A percentile compares a stretch with the other conserved stretches of the same genome.
phyloP scores from a whole-genome alignment of 331 rosid genomes.

The Malus hybrid region DNA sequence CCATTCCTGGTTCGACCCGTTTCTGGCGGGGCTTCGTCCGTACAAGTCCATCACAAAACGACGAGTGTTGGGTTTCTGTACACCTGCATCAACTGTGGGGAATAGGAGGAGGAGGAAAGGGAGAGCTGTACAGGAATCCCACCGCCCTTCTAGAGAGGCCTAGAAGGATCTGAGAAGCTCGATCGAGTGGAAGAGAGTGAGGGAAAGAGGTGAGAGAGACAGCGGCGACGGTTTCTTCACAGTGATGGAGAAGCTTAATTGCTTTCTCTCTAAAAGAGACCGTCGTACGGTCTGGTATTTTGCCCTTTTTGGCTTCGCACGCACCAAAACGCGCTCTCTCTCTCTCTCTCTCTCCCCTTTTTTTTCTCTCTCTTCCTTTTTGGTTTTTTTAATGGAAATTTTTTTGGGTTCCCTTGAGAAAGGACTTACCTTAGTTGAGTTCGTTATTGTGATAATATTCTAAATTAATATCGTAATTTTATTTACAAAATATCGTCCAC shows the following conservation, averaged over 20 bases:
- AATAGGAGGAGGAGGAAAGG: background rate
- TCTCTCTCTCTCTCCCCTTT: background rate
- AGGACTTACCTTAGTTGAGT: too few relatives aligned
- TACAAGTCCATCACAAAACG: constrained; percentile 50
- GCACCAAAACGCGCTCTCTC: background rate
- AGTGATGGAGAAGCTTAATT: constrained; percentile 19
- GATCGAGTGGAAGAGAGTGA: constrained; percentile 6
- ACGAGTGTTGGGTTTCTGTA: background rate
- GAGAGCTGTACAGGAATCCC: constrained; percentile 1
- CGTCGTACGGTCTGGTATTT: constrained; percentile 46
- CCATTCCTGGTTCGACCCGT: constrained; percentile 71
- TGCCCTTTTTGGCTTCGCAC: constrained; percentile 21
- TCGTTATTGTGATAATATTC: too few relatives aligned
- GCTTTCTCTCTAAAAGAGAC: constrained; percentile 7
- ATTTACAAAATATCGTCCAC: too few relatives aligned
- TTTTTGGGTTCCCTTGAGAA: background rate
- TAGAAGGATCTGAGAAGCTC: constrained; percentile 29
- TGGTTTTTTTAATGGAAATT: background rate
- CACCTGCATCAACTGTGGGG: background rate
- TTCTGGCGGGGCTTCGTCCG: constrained; percentile 56
- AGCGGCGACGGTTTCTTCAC: constrained; percentile 25
- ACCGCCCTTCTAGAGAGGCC: constrained; percentile 14
- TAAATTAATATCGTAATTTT: too few relatives aligned
- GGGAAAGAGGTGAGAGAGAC: constrained; percentile 18
- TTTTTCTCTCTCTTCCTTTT: background rate